phyloP scores from a whole-genome alignment of 1,139 yeast genomes.

The Taphrina sp. region DNA sequence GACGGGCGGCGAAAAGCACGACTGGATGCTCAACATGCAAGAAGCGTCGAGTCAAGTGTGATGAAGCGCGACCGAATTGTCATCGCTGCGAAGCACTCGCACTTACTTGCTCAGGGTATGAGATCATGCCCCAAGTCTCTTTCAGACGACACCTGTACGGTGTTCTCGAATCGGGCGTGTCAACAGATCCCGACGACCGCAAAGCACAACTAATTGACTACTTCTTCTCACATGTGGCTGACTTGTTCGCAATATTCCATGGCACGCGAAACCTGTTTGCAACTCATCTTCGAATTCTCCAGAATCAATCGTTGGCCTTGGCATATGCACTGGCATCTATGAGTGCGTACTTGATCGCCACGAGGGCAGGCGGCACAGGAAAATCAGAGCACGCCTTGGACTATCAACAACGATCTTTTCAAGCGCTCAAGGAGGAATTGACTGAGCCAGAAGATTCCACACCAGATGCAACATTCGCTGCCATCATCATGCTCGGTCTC shows the following conservation, averaged over 20 bases:
- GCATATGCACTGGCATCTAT: not conserved
- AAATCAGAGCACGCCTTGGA: too few relatives aligned
- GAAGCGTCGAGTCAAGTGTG: too few relatives aligned
- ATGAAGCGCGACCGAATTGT: too few relatives aligned
- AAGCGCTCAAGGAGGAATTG: not conserved
- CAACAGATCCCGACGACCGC: too few relatives aligned
- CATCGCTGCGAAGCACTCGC: too few relatives aligned
- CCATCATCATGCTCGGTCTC: conserved; percentile 6
- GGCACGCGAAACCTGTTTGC: not conserved
- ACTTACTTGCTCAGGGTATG: too few relatives aligned
- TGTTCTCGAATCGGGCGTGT: too few relatives aligned
- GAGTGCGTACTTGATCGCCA: conserved; percentile 3
- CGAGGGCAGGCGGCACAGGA: not conserved
- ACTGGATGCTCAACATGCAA: too few relatives aligned
- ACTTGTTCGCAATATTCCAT: conserved; percentile 3
- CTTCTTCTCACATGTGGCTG: conserved; percentile 7
- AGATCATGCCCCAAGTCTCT: too few relatives aligned
- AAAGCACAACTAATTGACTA: too few relatives aligned
- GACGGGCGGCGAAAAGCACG: too few relatives aligned
- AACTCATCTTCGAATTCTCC: not conserved
- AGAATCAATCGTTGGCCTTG: not conserved
- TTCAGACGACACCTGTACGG: too few relatives aligned
- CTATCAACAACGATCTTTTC: conserved; percentile 1
- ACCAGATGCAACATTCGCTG: not conserved
- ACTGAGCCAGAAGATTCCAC: not conserved